Conservation (phyloP, 306 rosid species). For the Mucuna pruriens region DNA sequence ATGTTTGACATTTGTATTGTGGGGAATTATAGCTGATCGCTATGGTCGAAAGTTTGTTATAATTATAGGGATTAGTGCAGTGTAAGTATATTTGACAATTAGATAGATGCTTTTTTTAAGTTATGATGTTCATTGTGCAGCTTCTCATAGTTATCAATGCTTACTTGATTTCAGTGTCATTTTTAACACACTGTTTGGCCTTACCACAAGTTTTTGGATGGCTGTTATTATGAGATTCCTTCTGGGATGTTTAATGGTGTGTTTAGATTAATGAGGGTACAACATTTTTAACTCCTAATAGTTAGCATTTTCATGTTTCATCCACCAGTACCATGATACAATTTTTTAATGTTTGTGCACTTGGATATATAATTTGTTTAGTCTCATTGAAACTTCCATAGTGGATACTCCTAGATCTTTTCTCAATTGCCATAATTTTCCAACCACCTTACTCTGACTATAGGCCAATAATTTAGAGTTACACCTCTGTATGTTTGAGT, state of each 20-base stretch:
- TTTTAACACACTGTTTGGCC: slow-evolving; percentile 88
- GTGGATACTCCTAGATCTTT: too few species aligned
- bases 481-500: too few species aligned
- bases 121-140: background rate
- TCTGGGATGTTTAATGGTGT: slow-evolving; percentile 81
- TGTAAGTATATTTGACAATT: slow-evolving; percentile 50
- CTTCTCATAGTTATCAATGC: background rate
- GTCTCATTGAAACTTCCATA: background rate
- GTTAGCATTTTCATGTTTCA: background rate
- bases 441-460: too few species aligned
- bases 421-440: too few species aligned
- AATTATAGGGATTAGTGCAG: slow-evolving; percentile 54
- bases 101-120: slow-evolving; percentile 2
- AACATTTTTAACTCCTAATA: background rate
- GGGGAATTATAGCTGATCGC: slow-evolving; percentile 91
- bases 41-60: slow-evolving; percentile 85
- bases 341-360: background rate
- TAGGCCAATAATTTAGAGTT: too few species aligned
- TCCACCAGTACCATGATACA: background rate
- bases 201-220: slow-evolving; percentile 92
- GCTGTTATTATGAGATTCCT: slow-evolving; percentile 77
- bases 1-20: slow-evolving; percentile 66
- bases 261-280: slow-evolving; percentile 90
- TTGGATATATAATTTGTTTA: background rate
- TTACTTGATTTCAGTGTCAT: slow-evolving; percentile 57